Base-by-base conservation (phyloP, 306 rosid genomes). In the Trifolium dubium region DNA sequence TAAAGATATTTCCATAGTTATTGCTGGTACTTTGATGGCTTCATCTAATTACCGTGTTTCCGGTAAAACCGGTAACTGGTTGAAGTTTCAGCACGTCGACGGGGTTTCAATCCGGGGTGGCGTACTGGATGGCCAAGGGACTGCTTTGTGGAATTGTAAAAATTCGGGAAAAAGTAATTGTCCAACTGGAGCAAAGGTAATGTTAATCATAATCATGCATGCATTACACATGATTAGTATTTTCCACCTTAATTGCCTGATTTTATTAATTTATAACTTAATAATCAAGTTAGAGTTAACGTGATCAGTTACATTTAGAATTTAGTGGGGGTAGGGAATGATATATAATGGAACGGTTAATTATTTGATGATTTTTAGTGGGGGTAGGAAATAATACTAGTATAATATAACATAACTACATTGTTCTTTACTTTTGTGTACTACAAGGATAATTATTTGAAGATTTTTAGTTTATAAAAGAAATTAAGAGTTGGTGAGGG, bases 21-120 rank as follows among this genome's bases (percentile, higher is more conserved):
- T 88, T n/a, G 80, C 85, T 9, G 92, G 92, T 5, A 88, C 86
- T 0, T 47, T 88, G 61, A 74, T 85, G 6, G 88, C 86, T 19
- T 84, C 89, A 3, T 49, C 82, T 2, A 72, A 84, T 39, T 82
- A 83, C 47, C 56, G 64, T 1, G 74, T 81, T 0, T 47, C 77
- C 5, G 83, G 81, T 8, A 49, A 47, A 10, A 4, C 53, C 5
- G 78, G 54, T 3, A 32, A 46, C 0, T 88, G 92, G 92, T 13
- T 88, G 67, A 34, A 8, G 6, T 86, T 88, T 13, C 56, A 80
- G 8, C 9, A 43, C 0, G 88, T 86, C 0, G n/a, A 60, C 0
- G 87, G 90, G 0, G 81, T 86, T 55, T 68, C 86, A 0, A 78
- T 88, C n/a, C 78, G 49, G 2, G 88, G 93, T 2, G 93, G 93